Base-by-base conservation (phyloP, 2,329 filamentous ascomycete genomes). In the Aspergillus sp. region DNA sequence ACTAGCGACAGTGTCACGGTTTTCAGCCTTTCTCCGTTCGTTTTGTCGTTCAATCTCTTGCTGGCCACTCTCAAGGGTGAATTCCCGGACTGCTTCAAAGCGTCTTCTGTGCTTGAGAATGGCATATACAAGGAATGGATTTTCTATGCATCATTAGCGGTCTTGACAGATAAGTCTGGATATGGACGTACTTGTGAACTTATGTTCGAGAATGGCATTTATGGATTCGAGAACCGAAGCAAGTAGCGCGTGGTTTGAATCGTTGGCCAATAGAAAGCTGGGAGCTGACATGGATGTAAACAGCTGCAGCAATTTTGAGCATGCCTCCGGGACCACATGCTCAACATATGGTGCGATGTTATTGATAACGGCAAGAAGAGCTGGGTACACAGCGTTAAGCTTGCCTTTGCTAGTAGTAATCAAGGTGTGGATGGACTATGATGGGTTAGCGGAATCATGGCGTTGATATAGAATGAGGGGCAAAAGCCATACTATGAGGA, bases 261-360 rank as follows among this genome's bases (percentile, higher is more conserved):
- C 95, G 66, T 96, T 98, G 7, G 91, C 91, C 17, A 98, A 80
- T 9, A 99, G 79, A 71, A 98, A 99, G 33, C 90, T 91, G 0
- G 95, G 93, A 0, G 92, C 90, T 8, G 93, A 96, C 90, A 98
- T 96, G 35, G 90, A 95, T 4, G 87, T 86, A 71, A 96, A 96
- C 0, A 98, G 80, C 66, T 97, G 92, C 64, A 98, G 81, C 31
- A 98, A 78, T 71, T 92, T 96, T 2, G 88, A 87, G 70, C 90
- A 90, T 15, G 91, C 87, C 3, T 87, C 83, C 4, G 86, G 80
- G 51, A 89, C 91, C 11, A 98, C 78, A 21, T 89, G 85, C 68
- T 95, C 87, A 4, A 95, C 80, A 70, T 96, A 90, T 15, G 95
- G 89, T 11, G 93, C 88, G 62, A 97, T 87, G 68, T 99, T 99